Base-by-base conservation (phyloP, 2,329 filamentous ascomycete species). In the Ceratocystiopsis minuta region DNA sequence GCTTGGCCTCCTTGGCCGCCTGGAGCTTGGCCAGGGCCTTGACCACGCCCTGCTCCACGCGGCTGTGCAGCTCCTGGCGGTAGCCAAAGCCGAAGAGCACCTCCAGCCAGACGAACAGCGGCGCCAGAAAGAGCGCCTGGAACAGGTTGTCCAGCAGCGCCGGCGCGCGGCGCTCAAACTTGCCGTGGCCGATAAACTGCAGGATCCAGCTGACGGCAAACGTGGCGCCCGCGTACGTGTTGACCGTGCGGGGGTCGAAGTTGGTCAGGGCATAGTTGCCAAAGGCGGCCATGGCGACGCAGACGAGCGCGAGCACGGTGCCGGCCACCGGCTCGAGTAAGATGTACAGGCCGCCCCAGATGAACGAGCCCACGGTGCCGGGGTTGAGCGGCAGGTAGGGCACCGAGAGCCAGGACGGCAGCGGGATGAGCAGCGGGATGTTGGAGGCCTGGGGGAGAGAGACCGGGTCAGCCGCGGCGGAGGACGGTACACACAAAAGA, bases 101-200 rank as follows among this genome's bases (percentile, higher is more conserved):
- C 64, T 96, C 87, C 52, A 98, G 80, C 83, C 90, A 98, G 45
- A 96, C 88, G 53, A 96, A 98, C 54, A 98, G 80, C 10, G 90
- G 90, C 0, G 90, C 90, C 18, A 96, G 68, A 54, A 96, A 88
- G 49, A 96, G 60, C 24, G 90, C 87, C 61, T 96, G 90, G 38
- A 92, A 68, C 36, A 96, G 62, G 54, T 95, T 96, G 61, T 96
- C 87, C 38, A 96, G 64, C 48, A 96, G 63, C 5, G 87, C 88
- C 9, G 88, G 90, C 3, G 87, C 84, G 41, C 88, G 75, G 16
- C 82, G 76, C 61, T 96, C 90, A 52, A 85, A 96, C 40, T 71
- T 75, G 34, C 86, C 87, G 55, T 98, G 90, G 24, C 90, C 90
- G 40, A 96, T 53, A 55, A 98, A 95, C 57, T 98, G 90, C 40